Evolutionary conservation across 768 basidiomycete species (phyloP).

Genomic region (Leccinum disarticulatum): DNA sequence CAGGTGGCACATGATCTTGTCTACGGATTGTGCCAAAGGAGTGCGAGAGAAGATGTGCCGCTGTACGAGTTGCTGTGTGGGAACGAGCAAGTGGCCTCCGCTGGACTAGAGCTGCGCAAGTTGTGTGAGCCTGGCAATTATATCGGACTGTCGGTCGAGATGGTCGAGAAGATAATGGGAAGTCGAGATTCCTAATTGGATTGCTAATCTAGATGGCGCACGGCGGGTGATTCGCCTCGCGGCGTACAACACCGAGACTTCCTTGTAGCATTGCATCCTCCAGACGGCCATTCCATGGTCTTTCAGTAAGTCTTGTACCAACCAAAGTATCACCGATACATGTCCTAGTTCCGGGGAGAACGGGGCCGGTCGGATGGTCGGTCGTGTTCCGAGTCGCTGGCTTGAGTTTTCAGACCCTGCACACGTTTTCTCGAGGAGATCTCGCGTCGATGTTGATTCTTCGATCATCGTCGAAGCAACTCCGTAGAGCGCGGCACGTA

Average conservation of each 20-base stretch:
- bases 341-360: background rate
- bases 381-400: background rate
- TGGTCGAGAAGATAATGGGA: conserved; percentile 20
- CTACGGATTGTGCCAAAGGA: conserved; percentile 41
- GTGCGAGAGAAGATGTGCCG: conserved; percentile 25
- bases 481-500: conserved; percentile 32
- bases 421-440: conserved; percentile 2
- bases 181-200: conserved; percentile 4
- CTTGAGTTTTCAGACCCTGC: background rate
- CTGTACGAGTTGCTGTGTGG: conserved; percentile 35
- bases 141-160: conserved; percentile 35
- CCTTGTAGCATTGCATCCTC: conserved; percentile 3
- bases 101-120: conserved; percentile 29
- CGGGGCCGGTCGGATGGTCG: too few relatives aligned
- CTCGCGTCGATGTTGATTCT: conserved; percentile 15
- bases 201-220: conserved; percentile 6
- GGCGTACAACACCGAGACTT: background rate
- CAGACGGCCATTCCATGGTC: background rate
- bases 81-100: conserved; percentile 26
- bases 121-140: conserved; percentile 43
- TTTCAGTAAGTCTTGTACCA: background rate
- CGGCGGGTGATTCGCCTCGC: conserved; percentile 9
- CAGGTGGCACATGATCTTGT: too few relatives aligned
- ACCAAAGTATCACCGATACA: background rate
- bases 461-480: conserved; percentile 35